Evolutionary conservation across 345 rosid genomes (phyloP), one percentile per base, ranked within the genome.

Genomic region (Euphorbia tirucalli): DNA sequence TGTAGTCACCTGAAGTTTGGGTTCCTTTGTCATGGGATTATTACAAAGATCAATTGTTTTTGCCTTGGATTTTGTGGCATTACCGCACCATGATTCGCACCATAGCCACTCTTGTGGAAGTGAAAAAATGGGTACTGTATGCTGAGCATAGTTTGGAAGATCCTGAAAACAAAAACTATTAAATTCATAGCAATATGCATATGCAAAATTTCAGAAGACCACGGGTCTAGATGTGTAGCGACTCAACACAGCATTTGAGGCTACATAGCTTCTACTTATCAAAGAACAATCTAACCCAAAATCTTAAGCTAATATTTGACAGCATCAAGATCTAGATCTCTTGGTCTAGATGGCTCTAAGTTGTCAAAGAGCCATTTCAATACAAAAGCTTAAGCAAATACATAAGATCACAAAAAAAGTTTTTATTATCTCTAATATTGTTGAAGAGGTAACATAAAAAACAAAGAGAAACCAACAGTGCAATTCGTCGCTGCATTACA

Each of bases 61-160:
- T 66, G 99, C 99, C 77, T 80, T 92, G n/a, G 92, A 70, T 83
- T 95, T 95, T 63, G 99, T 90, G 75, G 96, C 87, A 79, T 89
- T 93, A 70, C 99, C 99, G 65, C 99, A 95, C 99, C 99, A 95
- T 41, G 99, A 95, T 75, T 95, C 99, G 65, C 99, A 95, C 99
- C 99, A 91, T 41, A 95, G 72, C 99, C 99, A 95, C 78, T 95
- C 99, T 85, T 84, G 96, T 57, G 99, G 97, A 44, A 95, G 86
- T 65, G 98, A 95, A 71, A 90, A 90, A 55, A 95, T 93, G 21
- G 98, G 98, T 57, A 95, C 99, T 0, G 82, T 87, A 75, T 95
- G 96, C 77, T 93, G 99, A 75, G 99, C 99, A 83, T 95, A 95
- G 76, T 95, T 95, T 3, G 99, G 99, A 76, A 92, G 99, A 85